Base-by-base conservation (phyloP, 1,284 basidiomycete genomes). In the Ceratobasidium sp. region DNA sequence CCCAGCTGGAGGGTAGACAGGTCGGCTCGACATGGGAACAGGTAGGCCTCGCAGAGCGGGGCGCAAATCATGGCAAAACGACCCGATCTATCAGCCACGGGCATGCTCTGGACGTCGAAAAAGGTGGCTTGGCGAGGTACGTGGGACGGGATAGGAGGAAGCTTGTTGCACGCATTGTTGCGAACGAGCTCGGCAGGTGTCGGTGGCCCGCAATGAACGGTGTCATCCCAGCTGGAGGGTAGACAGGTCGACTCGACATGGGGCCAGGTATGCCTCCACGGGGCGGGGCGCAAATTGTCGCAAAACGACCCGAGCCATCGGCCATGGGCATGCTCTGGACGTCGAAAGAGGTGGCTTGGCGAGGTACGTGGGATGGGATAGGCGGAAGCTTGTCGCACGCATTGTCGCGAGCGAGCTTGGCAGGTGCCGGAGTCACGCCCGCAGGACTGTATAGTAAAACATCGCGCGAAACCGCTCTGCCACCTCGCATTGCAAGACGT, bases 131-230 rank as follows among this genome's bases (percentile, higher is more conserved):
- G 63, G 29, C 63, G 46, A 31, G 39, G 46, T 4, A 14, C 31
- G 37, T 34, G 3, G 13, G n/a, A 16, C 1, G 63, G 62, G 2
- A 49, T 16, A 4, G 43, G 62, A 6, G 62, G 62, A 29, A 64
- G 34, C 27, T 64, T 64, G 43, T 49, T 43, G 29, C 43, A 49
- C 1, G n/a, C 43, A 31, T 48, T 64, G 43, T 64, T 46, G 14
- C 62, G 43, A 16, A n/a, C 22, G 24, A 64, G 63, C 39, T 53
- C 48, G 29, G 63, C 48, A 14, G 46, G 63, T 1, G 63, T 14
- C 49, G 62, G n/a, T 64, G 29, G 43, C 62, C 62, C 19, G 62
- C 62, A 31, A 64, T 41, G 24, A 64, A 43, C n/a, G 43, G 62
- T 4, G 41, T 43, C 24, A 64, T 34, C 11, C 43, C 62, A 31